Percentiles rank a stretch among this genome's conserved stretches.
Conservation (phyloP, 208 protist species). For the Entamoeba invadens region DNA sequence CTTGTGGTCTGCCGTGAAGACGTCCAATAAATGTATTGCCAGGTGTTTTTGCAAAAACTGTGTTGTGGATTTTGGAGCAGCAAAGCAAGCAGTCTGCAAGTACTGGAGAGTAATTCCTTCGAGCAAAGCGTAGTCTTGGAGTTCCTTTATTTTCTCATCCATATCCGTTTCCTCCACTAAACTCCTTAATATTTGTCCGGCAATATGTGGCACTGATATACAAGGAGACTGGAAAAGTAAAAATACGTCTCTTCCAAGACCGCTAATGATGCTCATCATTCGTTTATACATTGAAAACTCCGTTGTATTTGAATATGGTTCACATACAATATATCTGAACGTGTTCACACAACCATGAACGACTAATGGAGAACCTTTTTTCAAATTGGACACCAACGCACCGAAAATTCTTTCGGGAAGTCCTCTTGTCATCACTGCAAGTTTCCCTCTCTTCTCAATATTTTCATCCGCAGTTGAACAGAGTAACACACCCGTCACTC, state of each 20-base stretch:
- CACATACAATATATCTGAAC: background rate
- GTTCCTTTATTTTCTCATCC: background rate
- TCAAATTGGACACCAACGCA: background rate
- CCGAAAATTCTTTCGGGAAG: background rate
- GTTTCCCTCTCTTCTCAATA: background rate
- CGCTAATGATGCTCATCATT: background rate
- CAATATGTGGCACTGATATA: background rate
- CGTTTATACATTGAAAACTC: background rate
- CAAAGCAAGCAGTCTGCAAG: background rate
- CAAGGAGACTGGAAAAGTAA: background rate
- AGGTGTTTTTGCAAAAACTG: background rate
- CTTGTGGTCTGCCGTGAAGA: background rate
- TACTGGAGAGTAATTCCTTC: background rate
- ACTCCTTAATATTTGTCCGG: background rate
- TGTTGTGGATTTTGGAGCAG: background rate
- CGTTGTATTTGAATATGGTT: background rate
- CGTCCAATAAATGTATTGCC: background rate
- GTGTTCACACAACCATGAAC: background rate
- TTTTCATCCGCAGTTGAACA: background rate
- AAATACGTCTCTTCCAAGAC: background rate
- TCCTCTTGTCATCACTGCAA: background rate
- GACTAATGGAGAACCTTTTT: background rate
- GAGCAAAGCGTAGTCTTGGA: background rate
- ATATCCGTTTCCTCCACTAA: background rate
- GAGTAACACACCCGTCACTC: background rate